Evolutionary conservation across 345 rosid genomes (phyloP), one percentile per base, ranked within the genome.

Genomic region (Boechera retrofracta): DNA sequence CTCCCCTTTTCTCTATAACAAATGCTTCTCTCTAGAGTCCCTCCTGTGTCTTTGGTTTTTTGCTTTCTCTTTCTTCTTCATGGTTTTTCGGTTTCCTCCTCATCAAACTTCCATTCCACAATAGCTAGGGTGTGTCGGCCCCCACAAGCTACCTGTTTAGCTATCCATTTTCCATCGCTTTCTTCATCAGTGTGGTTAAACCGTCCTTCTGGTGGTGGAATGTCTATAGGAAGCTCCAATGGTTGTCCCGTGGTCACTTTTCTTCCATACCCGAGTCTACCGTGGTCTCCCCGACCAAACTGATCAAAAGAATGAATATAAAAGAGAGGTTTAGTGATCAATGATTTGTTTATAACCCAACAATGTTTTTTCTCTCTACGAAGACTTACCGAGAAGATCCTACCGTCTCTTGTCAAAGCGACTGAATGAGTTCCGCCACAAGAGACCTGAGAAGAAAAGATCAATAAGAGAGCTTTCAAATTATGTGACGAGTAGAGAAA

Each of bases 341-440:
- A 13, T 6, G 45, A 45, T 11, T 74, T 5, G 51, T 69, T 52
- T 58, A 29, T 54, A 31, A 74, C 53, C 7, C 13, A 69, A 54
- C 70, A 56, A 33, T 38, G 10, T 42, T 4, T 6, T 31, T 13
- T 61, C 52, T 21, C 24, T 21, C 24, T 21, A 21, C 24, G 24
- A 21, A 21, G 62, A 84, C 96, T 89, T 83, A 96, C 99, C 6
- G 99, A 89, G 82, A 87, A 96, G 75, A 96, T 87, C 24, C 83
- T 87, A 56, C 99, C 99, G 16, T 89, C 92, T 11, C 85, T 79
- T 60, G 99, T 88, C 86, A 93, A 77, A 77, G 99, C 97, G 10
- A 96, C 98, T 3, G 99, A 96, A 71, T 96, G 99, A 36, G 99
- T 96, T 74, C 98, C 99, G 4, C 99, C 99, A 79, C 98, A 96